Evolutionary conservation across 306 rosid species (phyloP).

Genomic region (Sindora glabra): DNA sequence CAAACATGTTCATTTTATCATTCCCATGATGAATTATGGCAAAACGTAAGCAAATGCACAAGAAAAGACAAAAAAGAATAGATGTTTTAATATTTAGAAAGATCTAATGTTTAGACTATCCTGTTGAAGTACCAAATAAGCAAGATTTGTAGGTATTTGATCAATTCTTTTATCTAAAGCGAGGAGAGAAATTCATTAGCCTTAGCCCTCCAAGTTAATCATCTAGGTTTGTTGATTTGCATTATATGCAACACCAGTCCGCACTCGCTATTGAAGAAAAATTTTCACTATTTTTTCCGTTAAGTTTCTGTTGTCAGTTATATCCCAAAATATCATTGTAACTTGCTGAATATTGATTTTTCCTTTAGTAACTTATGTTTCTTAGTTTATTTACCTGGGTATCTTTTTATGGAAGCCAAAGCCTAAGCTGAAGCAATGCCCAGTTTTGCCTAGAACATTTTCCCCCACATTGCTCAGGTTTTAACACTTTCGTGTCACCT

Average conservation of each 20-base stretch:
- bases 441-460: not conserved
- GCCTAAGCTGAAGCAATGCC: not conserved
- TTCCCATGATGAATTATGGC: not conserved
- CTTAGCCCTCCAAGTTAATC: not conserved
- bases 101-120: not conserved
- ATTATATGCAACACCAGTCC: not conserved
- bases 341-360: not conserved
- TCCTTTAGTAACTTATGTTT: not conserved
- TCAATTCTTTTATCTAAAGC: slow-evolving; percentile 1
- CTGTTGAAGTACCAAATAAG: not conserved
- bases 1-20: slow-evolving; percentile 12
- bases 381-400: not conserved
- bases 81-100: not conserved
- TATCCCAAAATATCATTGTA: not conserved
- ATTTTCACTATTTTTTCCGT: not conserved
- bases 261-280: not conserved
- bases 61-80: not conserved
- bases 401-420: not conserved
- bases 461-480: not conserved
- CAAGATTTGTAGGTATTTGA: not conserved
- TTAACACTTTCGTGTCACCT: slow-evolving; percentile 1
- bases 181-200: not conserved
- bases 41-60: not conserved
- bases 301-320: not conserved
- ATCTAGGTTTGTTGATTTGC: not conserved